phyloP scores from a whole-genome alignment of 768 basidiomycete genomes.

The Lactifluus pinguis region DNA sequence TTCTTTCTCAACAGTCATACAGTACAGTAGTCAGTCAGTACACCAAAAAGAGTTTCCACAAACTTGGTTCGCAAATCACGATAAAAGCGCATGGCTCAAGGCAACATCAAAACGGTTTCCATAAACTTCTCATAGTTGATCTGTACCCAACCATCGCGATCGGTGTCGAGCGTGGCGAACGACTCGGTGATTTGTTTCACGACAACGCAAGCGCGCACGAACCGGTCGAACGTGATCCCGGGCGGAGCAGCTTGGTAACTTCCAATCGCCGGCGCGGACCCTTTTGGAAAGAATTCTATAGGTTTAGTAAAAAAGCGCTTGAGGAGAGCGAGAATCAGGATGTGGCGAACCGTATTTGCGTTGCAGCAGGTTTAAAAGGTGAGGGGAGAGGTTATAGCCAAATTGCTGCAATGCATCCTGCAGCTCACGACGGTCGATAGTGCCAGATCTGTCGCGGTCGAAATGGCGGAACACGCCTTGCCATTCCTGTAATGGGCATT shows the following conservation, averaged over 20 bases:
- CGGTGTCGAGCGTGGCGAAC: slow-evolving; percentile 56
- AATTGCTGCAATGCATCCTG: slow-evolving; percentile 62
- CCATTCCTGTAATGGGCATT: slow-evolving; percentile 47
- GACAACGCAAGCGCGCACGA: slow-evolving; percentile 78
- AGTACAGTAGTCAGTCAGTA: no score
- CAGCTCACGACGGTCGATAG: slow-evolving; percentile 65
- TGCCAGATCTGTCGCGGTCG: slow-evolving; percentile 74
- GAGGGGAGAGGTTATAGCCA: slow-evolving; percentile 67
- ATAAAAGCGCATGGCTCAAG: no score
- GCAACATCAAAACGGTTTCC: slow-evolving; percentile 51
- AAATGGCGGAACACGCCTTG: slow-evolving; percentile 78
- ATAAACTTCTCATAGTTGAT: slow-evolving; percentile 68
- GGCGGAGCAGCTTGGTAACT: slow-evolving; percentile 27
- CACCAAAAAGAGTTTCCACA: no score
- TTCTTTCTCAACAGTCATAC: no score
- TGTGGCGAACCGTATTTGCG: slow-evolving; percentile 59
- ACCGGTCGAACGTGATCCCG: slow-evolving; percentile 79
- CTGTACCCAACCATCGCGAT: slow-evolving; percentile 58
- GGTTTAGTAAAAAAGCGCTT: no score
- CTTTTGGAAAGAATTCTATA: slow-evolving; percentile 31
- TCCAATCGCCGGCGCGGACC: slow-evolving; percentile 27
- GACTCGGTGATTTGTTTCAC: slow-evolving; percentile 70
- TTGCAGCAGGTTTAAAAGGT: slow-evolving; percentile 54
- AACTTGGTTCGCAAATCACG: no score
- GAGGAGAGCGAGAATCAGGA: no score